Evolutionary conservation across 371 early-diverging fungal species (phyloP), one percentile per base, ranked within the genome.

Genomic region (Mucor sp.): DNA sequence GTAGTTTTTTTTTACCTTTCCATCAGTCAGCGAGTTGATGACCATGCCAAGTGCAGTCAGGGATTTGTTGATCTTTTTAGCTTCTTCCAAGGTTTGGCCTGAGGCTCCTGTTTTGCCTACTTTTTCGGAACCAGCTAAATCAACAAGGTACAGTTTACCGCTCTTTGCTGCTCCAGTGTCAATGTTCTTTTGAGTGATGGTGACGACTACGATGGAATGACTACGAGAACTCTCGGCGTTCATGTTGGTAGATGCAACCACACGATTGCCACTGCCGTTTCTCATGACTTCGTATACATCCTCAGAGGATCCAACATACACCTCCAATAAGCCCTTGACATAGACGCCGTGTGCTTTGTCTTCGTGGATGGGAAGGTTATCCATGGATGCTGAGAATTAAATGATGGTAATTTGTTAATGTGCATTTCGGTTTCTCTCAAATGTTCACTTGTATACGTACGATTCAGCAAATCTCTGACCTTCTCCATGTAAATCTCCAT

Each of bases 401-500:
- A 19, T 27, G 3, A 32, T 35, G 4, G 30, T 48, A 5, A 2
- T n/a, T n/a, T 17, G 25, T 33, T 27, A 67, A 44, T 25, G 43
- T 23, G 19, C 3, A 15, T 15, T 59, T 44, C 30, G 7, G 7
- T 41, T 33, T 15, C 37, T 62, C 6, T 33, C 33, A 33, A 8
- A 14, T 30, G 37, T 25, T 53, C 8, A 12, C n/a, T n/a, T n/a
- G n/a, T 21, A 50, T 75, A 79, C 78, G 81, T 85, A 87, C 94
- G 95, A 78, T 93, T 92, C 62, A 99, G 86, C 76, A 99, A 84
- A 89, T 99, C 99, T 56, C 95, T 89, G 66, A 99, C 94, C 76
- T 92, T 93, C 73, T 99, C 99, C 96, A 99, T 99, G 86, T 99
- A 99, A 71, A 99, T 97, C 87, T 99, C 99, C 93, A 99, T 94